Evolutionary conservation across 23 red algal species (phyloP).

Genomic region (Cyanidioschyzon merolae): DNA sequence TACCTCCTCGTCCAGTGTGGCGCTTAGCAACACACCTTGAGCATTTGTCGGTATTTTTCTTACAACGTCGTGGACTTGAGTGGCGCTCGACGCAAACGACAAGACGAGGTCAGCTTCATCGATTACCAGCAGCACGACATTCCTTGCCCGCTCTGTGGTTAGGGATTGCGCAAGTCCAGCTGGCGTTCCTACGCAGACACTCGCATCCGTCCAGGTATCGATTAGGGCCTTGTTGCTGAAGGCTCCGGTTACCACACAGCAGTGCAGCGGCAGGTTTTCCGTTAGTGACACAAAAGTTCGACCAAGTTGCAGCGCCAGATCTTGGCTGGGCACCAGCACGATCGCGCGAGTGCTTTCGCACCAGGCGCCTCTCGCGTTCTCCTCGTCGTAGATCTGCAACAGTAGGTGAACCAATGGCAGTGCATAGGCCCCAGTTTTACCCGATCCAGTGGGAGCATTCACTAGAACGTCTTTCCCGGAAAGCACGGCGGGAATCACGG

Average conservation of each 20-base stretch:
- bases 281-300: slow-evolving; percentile 25
- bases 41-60: slow-evolving; percentile 23
- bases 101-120: slow-evolving; percentile 98
- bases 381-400: neutral
- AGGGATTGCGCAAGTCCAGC: slow-evolving; percentile 20
- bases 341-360: slow-evolving; percentile 34
- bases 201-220: slow-evolving; percentile 20
- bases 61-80: slow-evolving; percentile 34
- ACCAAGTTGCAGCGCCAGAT: slow-evolving; percentile 49
- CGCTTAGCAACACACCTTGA: slow-evolving; percentile 82
- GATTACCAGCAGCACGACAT: slow-evolving; percentile 63
- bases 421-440: slow-evolving; percentile 85
- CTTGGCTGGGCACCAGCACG: slow-evolving; percentile 62
- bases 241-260: neutral
- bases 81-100: slow-evolving; percentile 40
- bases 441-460: slow-evolving; percentile 79
- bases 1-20: slow-evolving; percentile 77
- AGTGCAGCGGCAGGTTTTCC: neutral
- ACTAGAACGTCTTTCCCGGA: slow-evolving; percentile 66
- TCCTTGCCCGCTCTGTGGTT: neutral
- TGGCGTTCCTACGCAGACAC: slow-evolving; percentile 80
- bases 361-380: neutral
- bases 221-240: neutral
- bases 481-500: slow-evolving; percentile 58
- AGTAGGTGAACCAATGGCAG: slow-evolving; percentile 65